These are phyloP conservation scores for Bathelium albidoporum DNA, from an alignment of 495 filamentous ascomycete genomes.

Conservation along the genomic window DNA sequence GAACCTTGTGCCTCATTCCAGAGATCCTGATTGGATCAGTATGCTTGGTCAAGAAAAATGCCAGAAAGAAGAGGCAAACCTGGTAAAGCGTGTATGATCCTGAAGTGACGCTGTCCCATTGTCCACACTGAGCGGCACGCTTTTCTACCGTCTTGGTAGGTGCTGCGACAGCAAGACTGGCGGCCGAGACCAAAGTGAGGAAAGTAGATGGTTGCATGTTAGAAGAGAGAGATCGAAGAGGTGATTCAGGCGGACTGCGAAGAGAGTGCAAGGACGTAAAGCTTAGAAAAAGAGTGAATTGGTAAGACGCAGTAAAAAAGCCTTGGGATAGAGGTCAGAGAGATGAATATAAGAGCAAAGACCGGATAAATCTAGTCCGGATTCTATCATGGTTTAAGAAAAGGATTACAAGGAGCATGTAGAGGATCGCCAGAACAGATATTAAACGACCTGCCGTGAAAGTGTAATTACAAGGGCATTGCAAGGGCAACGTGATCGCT, in stretches of 20 bases:
- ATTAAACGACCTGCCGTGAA: neutral
- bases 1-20: constrained; percentile 21
- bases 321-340: neutral
- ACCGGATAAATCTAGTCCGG: neutral
- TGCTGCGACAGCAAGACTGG: neutral
- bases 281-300: neutral
- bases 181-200: constrained; percentile 1
- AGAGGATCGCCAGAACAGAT: neutral
- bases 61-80: neutral
- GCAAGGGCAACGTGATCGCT: neutral
- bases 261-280: neutral
- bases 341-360: neutral
- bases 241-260: neutral
- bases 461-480: neutral
- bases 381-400: neutral
- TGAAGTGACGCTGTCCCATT: constrained; percentile 11
- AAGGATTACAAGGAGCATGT: neutral
- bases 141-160: neutral
- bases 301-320: neutral
- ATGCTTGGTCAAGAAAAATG: neutral
- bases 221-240: neutral
- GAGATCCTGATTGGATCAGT: constrained; percentile 4
- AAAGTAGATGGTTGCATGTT: neutral
- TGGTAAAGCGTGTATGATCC: constrained; percentile 15
- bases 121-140: constrained; percentile 9